Percentiles rank a stretch among this genome's conserved stretches.
These are phyloP conservation scores for Lipomyces sp. DNA, from an alignment of 805 yeast species.

Conservation along the genomic window DNA sequence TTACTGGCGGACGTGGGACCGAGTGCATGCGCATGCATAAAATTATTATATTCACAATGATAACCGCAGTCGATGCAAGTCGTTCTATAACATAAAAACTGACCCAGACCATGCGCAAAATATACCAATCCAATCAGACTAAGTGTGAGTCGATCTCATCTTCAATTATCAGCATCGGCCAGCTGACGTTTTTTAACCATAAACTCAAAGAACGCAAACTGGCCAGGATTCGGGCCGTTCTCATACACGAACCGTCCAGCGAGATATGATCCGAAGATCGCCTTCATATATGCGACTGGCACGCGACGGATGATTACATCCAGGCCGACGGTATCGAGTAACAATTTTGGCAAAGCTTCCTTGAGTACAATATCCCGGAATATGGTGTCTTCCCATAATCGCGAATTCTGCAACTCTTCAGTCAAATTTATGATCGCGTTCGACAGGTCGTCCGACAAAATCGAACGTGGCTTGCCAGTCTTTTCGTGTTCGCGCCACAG, in stretches of 20 bases:
- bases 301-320: constrained; percentile 72
- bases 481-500: constrained; percentile 75
- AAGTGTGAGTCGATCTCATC: too few species aligned
- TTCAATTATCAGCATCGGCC: not conserved
- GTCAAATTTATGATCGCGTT: constrained; percentile 80
- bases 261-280: constrained; percentile 83
- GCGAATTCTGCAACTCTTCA: constrained; percentile 80
- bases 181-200: constrained; percentile 42
- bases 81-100: not conserved
- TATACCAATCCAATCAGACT: not conserved
- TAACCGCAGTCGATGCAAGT: not conserved
- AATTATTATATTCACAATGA: not conserved
- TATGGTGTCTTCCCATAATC: constrained; percentile 78
- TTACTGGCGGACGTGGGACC: too few species aligned
- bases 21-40: too few species aligned
- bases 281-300: constrained; percentile 85
- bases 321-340: constrained; percentile 65
- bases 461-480: constrained; percentile 64
- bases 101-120: too few species aligned
- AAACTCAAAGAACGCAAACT: constrained; percentile 53
- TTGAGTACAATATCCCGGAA: constrained; percentile 78
- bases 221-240: constrained; percentile 79
- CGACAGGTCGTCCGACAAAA: constrained; percentile 80
- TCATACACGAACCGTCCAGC: constrained; percentile 85
- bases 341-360: constrained; percentile 77